Evolutionary conservation across 1,139 yeast genomes (phyloP), one percentile per base, ranked within the genome.

Genomic region (Scheffersomyces cryptocercus): DNA sequence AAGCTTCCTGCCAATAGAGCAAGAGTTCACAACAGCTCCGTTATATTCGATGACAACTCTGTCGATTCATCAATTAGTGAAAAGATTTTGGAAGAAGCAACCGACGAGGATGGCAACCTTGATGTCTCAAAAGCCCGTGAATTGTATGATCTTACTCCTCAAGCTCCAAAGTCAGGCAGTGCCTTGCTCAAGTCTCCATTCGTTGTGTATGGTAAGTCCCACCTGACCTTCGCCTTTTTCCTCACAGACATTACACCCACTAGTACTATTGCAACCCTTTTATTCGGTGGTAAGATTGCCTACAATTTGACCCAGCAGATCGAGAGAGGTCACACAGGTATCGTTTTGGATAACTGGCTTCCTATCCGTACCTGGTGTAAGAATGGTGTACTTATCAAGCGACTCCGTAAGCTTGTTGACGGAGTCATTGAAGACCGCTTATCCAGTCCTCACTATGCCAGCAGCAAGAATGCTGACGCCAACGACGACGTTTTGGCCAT

Each of bases 311-410:
- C 68, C 6, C 56, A 64, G 4, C 57, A 65, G 37, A 46, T 71
- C 2, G 56, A 65, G 2, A 67, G 70, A 1, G 69, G 69, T 3
- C 85, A 88, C 0, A 89, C 90, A 2, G 57, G 57, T 1, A 47
- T 53, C 26, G 56, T 53, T 13, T 36, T 53, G 37, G 57, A 52
- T 40, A 40, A 48, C 59, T 90, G 45, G 96, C 87, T 56, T 75
- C 77, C 39, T 87, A 97, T 97, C 90, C 96, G 7, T 51, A 88
- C 96, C 3, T 90, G 98, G 97, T 88, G 96, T 51, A 86, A 95
- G 54, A 89, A 91, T 57, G 98, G 95, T 0, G 96, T 93, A 4
- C 68, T 91, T 41, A 77, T 90, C 33, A 87, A 87, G 48, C 79
- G 85, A 45, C 66, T 93, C 41, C 71, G 95, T 51, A 58, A 68